phyloP scores from a whole-genome alignment of 2,329 filamentous ascomycete genomes.

The Dactylellina haptotyla region DNA sequence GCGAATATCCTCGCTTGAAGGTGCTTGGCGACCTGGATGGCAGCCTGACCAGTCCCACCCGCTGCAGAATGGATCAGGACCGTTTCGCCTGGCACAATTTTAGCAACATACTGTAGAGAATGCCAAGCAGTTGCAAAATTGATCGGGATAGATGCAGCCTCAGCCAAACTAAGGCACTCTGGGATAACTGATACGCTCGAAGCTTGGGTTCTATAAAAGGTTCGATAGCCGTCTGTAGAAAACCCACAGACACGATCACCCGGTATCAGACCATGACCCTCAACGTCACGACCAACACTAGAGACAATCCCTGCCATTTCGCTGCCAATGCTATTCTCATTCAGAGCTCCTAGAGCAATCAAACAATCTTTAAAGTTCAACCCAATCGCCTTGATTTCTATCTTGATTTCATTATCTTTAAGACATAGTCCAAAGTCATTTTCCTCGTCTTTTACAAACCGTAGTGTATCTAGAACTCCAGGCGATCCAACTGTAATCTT shows the following conservation, averaged over 20 bases:
- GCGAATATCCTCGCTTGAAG: constrained; percentile 61
- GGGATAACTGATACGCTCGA: constrained; percentile 12
- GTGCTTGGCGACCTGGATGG: constrained; percentile 23
- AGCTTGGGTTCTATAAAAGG: constrained; percentile 10
- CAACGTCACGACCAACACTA: constrained; percentile 40
- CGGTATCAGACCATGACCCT: neutral
- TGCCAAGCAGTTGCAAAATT: constrained; percentile 30
- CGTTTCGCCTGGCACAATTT: neutral
- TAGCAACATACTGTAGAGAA: constrained; percentile 17
- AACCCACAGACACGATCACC: constrained; percentile 29
- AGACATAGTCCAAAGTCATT: constrained; percentile 3
- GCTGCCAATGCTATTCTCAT: constrained; percentile 38
- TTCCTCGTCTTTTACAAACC: constrained; percentile 31
- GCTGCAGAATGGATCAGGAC: constrained; percentile 28
- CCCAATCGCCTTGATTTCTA: constrained; percentile 63
- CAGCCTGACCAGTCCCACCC: constrained; percentile 25
- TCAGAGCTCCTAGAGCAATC: constrained; percentile 16
- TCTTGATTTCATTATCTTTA: constrained; percentile 60
- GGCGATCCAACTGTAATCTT: constrained; percentile 13
- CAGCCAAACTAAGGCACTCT: constrained; percentile 1
- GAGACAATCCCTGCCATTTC: constrained; percentile 56
- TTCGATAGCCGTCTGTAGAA: constrained; percentile 3
- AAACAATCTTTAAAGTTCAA: constrained; percentile 54
- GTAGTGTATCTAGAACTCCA: constrained; percentile 20
- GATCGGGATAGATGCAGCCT: constrained; percentile 32